Base-by-base conservation (phyloP, 805 yeast species). In the Wickerhamomyces subpelliculosus region DNA sequence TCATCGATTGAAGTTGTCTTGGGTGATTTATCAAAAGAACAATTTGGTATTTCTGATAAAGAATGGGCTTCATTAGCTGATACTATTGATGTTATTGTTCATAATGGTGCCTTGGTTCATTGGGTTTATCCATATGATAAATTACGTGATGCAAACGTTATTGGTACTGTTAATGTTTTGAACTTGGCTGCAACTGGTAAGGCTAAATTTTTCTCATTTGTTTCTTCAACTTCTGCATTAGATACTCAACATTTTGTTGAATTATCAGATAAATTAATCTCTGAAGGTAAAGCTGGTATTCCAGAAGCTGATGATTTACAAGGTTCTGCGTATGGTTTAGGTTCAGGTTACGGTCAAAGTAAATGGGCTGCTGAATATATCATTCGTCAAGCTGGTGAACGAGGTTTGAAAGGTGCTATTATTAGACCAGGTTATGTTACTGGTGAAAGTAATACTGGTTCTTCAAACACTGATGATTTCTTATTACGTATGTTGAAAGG, bases 61-160 rank as follows among this genome's bases (percentile, higher is more conserved):
- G 64, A 66, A 24, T 93, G 96, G 95, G 32, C 48, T 2, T 35
- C 52, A 8, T 70, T 93, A 42, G 64, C 77, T 9, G 60, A 73
- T 13, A 62, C 67, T 1, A 68, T 90, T 41, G 98, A 94, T 60
- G 80, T 81, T 4, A 79, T 93, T 37, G 75, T 93, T 44, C 99
- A 93, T 61, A 93, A 93, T 51, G 98, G 97, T 67, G 99, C 99
- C 14, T 70, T 89, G 44, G 99, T 93, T 27, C 98, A 93, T 61
- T 93, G 99, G 99, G 96, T 89, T 2, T 93, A 84, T 60, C 97
- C 98, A 21, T 93, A 93, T 63, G 65, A 82, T 34, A 85, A 84
- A 47, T 68, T 93, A 53, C 77, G 97, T 51, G 96, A 86, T 48
- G 93, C 97, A 25, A 93, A 93, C 55, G 98, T 94, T 24, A 65